Conservation (phyloP, 2,329 filamentous ascomycete genomes). For the Fusarium hostae region DNA sequence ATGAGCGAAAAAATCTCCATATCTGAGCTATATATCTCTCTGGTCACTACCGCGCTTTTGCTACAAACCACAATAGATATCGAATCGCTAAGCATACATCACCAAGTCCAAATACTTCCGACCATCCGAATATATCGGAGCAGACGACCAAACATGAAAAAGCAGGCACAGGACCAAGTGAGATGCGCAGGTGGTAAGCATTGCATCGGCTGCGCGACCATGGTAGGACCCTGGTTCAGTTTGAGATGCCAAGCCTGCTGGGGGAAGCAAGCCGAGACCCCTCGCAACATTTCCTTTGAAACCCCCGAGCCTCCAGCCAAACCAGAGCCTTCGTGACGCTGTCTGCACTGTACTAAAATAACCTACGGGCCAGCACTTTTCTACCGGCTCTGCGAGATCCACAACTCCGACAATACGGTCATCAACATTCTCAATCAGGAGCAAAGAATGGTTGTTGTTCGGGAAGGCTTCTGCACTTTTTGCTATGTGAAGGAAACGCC, state of each 20-base stretch:
- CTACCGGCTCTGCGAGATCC: neutral
- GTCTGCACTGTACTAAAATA: neutral
- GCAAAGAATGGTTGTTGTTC: too few species aligned
- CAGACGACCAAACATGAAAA: neutral
- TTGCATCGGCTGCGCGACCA: neutral
- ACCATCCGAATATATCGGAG: neutral
- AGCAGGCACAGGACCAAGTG: neutral
- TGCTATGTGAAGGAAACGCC: neutral
- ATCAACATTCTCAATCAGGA: neutral
- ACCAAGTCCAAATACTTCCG: too few species aligned
- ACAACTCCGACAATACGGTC: too few species aligned
- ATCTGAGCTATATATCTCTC: neutral
- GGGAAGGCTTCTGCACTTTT: neutral
- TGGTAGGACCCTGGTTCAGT: neutral
- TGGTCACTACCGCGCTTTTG: neutral
- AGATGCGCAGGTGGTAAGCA: neutral
- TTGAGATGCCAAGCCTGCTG: neutral
- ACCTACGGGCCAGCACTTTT: neutral
- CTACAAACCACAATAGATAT: neutral
- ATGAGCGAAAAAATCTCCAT: neutral
- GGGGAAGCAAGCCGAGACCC: neutral
- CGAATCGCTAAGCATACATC: too few species aligned
- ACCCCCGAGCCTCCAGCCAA: too few species aligned
- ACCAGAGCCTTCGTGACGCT: too few species aligned
- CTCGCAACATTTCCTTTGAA: neutral